phyloP scores from a whole-genome alignment of 768 basidiomycete genomes.

The Auricularia sp. region DNA sequence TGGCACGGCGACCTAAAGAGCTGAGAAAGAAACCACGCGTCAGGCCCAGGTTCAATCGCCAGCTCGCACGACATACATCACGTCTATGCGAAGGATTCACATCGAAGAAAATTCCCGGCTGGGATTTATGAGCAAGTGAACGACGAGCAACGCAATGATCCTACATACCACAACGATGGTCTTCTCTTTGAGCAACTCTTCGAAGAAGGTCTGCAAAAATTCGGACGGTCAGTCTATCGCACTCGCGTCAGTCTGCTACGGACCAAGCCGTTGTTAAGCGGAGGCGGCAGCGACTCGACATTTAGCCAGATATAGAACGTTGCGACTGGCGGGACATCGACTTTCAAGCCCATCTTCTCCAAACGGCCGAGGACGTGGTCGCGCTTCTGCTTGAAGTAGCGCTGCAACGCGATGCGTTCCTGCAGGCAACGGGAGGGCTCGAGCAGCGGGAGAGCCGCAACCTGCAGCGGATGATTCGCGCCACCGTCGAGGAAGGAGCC shows the following conservation, averaged over 20 bases:
- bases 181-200: slow-evolving; percentile 82
- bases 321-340: slow-evolving; percentile 61
- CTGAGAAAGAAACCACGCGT: neutral
- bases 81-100: slow-evolving; percentile 48
- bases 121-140: too few species aligned
- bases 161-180: slow-evolving; percentile 57
- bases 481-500: slow-evolving; percentile 85
- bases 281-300: slow-evolving; percentile 64
- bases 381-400: slow-evolving; percentile 83
- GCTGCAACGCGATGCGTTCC: slow-evolving; percentile 80
- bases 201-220: slow-evolving; percentile 68
- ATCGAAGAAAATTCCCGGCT: slow-evolving; percentile 47
- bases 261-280: slow-evolving; percentile 81
- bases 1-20: slow-evolving; percentile 86
- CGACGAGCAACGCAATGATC: too few species aligned
- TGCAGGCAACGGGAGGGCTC: slow-evolving; percentile 53
- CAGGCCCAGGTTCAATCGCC: neutral
- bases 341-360: slow-evolving; percentile 63
- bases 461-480: slow-evolving; percentile 87
- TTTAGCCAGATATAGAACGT: slow-evolving; percentile 97
- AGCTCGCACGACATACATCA: slow-evolving; percentile 27
- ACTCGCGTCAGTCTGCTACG: slow-evolving; percentile 13
- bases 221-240: slow-evolving; percentile 1
- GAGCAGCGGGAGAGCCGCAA: slow-evolving; percentile 78
- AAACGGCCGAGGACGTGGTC: slow-evolving; percentile 84